Evolutionary conservation across 2,329 filamentous ascomycete genomes (phyloP), one percentile per base, ranked within the genome.

Genomic region (Podosphaera leucotricha): DNA sequence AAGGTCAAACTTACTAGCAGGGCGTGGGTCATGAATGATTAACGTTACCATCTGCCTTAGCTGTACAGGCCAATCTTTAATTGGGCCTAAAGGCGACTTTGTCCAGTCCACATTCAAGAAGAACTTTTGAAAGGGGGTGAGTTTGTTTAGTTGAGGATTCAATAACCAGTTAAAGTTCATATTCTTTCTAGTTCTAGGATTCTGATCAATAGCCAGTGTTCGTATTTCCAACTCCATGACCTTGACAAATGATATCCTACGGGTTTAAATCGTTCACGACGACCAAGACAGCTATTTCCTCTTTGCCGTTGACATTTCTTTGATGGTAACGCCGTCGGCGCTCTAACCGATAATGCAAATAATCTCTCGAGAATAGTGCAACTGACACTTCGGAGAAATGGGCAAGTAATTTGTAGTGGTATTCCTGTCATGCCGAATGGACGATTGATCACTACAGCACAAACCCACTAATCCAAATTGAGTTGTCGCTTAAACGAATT

Each of bases 81-180:
- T 60, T 1, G 59, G 58, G 0, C 65, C 65, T 0, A 66, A 47
- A 1, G 58, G 55, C 0, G 63, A 64, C 2, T 52, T 53, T 6
- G 49, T 51, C 64, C 64, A 68, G 46, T 66, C 58, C 1, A 64
- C 48, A 16, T 53, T 54, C 8, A 61, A 50, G 16, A 60, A 46
- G 22, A 55, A 55, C 21, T 52, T 39, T 22, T 54, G 52, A 30
- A 54, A 54, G 1, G 52, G 47, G 2, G 49, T 50, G 16, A 53
- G 28, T 11, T 42, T 43, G 4, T 44, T 41, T 10, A 43, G 36
- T 24, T 41, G 22, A 20, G 51, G 49, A 26, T 49, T 30, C 6
- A 48, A 48, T n/a, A 52, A 43, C 52, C 51, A 54, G 42, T 53
- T 48, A 40, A 52, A 50, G 15, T 38, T 43, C 35, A 47, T 50